A percentile compares a stretch with the other conserved stretches of the same genome.
These are phyloP conservation scores for Ascoidea tarda DNA, from an alignment of 805 yeast species.

Conservation along the genomic window DNA sequence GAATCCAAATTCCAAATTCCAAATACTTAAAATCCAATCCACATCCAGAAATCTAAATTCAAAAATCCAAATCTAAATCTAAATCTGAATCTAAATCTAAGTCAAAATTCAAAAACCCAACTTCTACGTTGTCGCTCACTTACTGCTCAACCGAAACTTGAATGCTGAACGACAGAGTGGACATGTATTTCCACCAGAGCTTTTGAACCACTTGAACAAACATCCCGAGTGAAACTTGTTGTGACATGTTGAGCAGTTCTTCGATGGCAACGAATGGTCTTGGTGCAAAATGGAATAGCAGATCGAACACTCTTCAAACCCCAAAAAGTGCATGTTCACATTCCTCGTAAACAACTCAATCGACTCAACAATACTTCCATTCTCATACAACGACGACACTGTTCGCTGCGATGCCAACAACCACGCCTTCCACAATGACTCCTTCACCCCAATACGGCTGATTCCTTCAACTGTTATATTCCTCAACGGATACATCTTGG, in stretches of 20 bases:
- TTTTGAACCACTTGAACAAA: constrained; percentile 92
- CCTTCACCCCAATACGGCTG: constrained; percentile 75
- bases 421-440: constrained; percentile 93
- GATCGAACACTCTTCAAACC: constrained; percentile 94
- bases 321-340: constrained; percentile 75
- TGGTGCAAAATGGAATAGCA: constrained; percentile 88
- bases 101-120: not conserved
- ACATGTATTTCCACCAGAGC: constrained; percentile 84
- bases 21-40: too few species aligned
- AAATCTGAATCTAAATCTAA: too few species aligned
- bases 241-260: constrained; percentile 77
- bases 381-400: constrained; percentile 39
- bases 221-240: constrained; percentile 95
- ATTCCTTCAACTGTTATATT: constrained; percentile 68
- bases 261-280: constrained; percentile 82
- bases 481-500: constrained; percentile 64
- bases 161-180: constrained; percentile 79
- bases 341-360: constrained; percentile 58
- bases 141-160: constrained; percentile 21
- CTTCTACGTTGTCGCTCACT: too few species aligned
- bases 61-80: too few species aligned
- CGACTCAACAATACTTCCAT: constrained; percentile 53
- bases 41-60: too few species aligned
- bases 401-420: constrained; percentile 70
- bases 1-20: not conserved